phyloP scores from a whole-genome alignment of 108 stramenopile genomes.

The Nannochloropsis oceanica region DNA sequence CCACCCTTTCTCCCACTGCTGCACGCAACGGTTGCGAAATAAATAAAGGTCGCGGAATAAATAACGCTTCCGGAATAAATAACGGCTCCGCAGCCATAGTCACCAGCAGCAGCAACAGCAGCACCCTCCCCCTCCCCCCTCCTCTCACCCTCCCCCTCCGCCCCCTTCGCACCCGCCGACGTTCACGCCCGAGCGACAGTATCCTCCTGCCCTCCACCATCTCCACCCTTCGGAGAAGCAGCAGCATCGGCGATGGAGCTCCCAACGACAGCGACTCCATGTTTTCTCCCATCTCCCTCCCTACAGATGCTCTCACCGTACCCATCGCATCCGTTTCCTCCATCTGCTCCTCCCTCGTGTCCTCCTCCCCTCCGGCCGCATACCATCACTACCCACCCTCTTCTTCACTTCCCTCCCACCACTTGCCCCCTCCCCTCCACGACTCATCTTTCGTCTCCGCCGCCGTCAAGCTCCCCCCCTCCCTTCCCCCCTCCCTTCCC shows the following conservation, averaged over 20 bases:
- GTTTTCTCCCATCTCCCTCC: background rate
- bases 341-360: background rate
- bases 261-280: no score
- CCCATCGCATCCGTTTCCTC: no score
- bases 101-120: no score
- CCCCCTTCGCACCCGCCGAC: background rate
- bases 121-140: background rate
- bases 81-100: no score
- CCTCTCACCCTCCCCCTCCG: background rate
- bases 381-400: background rate
- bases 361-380: background rate
- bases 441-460: background rate
- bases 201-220: background rate
- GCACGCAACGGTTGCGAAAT: no score
- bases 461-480: background rate
- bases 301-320: no score
- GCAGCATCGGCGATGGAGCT: background rate
- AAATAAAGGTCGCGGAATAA: no score
- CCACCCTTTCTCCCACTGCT: background rate
- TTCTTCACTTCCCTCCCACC: background rate
- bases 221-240: background rate
- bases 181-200: background rate
- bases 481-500: background rate
- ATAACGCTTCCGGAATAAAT: no score
- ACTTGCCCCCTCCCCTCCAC: background rate